Conservation (phyloP, 1,284 basidiomycete species). For the Fomitopsis pinicola region DNA sequence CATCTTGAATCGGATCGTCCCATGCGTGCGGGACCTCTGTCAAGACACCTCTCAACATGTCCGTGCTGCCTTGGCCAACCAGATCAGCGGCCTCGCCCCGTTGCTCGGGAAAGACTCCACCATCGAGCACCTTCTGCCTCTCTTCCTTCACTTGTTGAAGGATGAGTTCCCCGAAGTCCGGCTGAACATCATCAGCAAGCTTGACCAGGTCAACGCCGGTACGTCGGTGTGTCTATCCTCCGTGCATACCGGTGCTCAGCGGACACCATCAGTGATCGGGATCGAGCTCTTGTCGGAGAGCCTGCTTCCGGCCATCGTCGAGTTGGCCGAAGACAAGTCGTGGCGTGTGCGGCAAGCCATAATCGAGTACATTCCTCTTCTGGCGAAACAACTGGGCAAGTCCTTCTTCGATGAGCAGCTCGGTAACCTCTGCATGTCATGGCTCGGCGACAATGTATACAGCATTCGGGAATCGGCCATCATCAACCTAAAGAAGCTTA, state of each 20-base stretch:
- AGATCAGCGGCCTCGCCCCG: slow-evolving; percentile 97
- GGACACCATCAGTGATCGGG: slow-evolving; percentile 74
- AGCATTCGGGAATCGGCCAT: slow-evolving; percentile 98
- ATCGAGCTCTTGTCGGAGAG: slow-evolving; percentile 96
- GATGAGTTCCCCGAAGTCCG: slow-evolving; percentile 99
- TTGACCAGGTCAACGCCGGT: slow-evolving; percentile 96
- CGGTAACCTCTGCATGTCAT: slow-evolving; percentile 97
- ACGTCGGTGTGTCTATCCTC: slow-evolving; percentile 24
- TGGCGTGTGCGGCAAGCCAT: slow-evolving; percentile 99
- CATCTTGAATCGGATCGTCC: slow-evolving; percentile 89
- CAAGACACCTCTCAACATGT: slow-evolving; percentile 97
- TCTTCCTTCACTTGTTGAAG: slow-evolving; percentile 96
- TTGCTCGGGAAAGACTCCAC: slow-evolving; percentile 93
- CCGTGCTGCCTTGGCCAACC: slow-evolving; percentile 92
- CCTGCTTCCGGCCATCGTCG: slow-evolving; percentile 95
- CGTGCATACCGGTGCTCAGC: slow-evolving; percentile 2
- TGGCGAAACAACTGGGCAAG: slow-evolving; percentile 95
- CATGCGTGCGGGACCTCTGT: slow-evolving; percentile 95
- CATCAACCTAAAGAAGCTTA: slow-evolving; percentile 94
- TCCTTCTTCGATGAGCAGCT: slow-evolving; percentile 98
- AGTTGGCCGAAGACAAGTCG: slow-evolving; percentile 98
- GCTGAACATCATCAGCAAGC: slow-evolving; percentile 97
- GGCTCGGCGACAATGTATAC: slow-evolving; percentile 98
- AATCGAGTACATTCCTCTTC: slow-evolving; percentile 96
- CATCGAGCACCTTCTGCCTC: slow-evolving; percentile 93